Conservation (phyloP, 2,329 filamentous ascomycete species). For the Penicillium sp. region DNA sequence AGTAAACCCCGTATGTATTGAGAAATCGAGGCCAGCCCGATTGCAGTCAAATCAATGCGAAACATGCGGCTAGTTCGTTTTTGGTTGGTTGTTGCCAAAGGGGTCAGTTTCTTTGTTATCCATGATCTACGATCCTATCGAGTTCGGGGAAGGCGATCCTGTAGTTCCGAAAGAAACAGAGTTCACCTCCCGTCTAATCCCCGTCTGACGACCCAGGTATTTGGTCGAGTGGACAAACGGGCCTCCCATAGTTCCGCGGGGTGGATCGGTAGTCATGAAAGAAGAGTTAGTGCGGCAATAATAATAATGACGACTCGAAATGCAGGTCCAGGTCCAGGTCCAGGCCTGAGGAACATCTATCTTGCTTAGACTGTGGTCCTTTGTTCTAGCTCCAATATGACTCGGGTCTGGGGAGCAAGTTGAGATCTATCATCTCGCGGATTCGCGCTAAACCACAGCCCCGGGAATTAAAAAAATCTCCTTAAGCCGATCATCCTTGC, state of each 20-base stretch:
- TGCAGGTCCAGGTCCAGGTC: too few species aligned
- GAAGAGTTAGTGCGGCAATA: background rate
- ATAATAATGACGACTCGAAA: background rate
- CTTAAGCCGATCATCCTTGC: constrained; percentile 30
- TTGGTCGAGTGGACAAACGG: constrained; percentile 4
- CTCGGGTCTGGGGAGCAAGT: constrained; percentile 16
- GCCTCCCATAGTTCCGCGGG: background rate
- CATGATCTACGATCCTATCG: background rate
- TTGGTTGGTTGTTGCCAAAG: constrained; percentile 9
- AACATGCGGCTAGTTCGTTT: constrained; percentile 13
- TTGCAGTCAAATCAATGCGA: constrained; percentile 14
- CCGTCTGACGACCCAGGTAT: background rate
- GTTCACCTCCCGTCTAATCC: constrained; percentile 11
- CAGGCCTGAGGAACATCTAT: background rate
- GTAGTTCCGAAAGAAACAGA: constrained; percentile 5
- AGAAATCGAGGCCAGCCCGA: background rate
- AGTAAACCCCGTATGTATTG: constrained; percentile 6
- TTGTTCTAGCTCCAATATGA: background rate
- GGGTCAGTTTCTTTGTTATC: background rate
- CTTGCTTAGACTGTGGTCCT: background rate
- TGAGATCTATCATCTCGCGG: constrained; percentile 39
- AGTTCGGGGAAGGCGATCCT: constrained; percentile 15
- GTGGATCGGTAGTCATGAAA: constrained; percentile 6
- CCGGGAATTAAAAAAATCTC: constrained; percentile 23
- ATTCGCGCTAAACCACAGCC: constrained; percentile 32